These are phyloP conservation scores for Micractinium sp. DNA, from an alignment of 139 green algal species.

Conservation along the genomic window DNA sequence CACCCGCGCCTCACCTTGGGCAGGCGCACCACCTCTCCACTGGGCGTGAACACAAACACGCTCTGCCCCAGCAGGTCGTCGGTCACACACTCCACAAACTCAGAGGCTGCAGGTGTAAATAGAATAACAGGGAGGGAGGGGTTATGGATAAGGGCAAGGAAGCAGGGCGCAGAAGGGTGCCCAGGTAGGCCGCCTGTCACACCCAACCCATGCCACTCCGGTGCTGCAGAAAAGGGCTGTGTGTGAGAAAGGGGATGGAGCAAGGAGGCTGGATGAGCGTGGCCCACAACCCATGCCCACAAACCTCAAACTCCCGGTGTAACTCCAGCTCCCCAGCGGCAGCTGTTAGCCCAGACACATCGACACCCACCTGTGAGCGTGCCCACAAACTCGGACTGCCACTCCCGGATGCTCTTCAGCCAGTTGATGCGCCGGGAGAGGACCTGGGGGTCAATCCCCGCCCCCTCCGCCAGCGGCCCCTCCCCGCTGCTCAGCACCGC, in stretches of 20 bases:
- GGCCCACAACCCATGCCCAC: no score
- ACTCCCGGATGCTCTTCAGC: slow-evolving; percentile 80
- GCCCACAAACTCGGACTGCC: slow-evolving; percentile 88
- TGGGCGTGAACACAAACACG: slow-evolving; percentile 89
- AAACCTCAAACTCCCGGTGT: no score
- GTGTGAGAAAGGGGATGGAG: neutral
- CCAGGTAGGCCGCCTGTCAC: no score
- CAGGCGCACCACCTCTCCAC: slow-evolving; percentile 74
- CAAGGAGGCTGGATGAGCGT: no score
- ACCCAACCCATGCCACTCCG: no score
- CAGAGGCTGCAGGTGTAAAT: slow-evolving; percentile 51
- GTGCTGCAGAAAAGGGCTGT: no score
- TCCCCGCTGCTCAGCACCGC: neutral
- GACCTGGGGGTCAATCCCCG: slow-evolving; percentile 27
- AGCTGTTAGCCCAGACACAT: no score
- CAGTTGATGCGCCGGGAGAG: slow-evolving; percentile 69
- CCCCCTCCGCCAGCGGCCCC: neutral
- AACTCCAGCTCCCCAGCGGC: no score
- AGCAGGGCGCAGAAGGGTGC: neutral
- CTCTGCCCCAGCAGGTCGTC: slow-evolving; percentile 78
- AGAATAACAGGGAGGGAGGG: neutral
- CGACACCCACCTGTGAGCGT: slow-evolving; percentile 58
- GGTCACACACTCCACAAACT: slow-evolving; percentile 90
- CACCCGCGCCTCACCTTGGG: slow-evolving; percentile 59
- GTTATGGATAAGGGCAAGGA: neutral